phyloP scores from a whole-genome alignment of 129 eudicot genomes.

The Smallanthus sonchifolius region DNA sequence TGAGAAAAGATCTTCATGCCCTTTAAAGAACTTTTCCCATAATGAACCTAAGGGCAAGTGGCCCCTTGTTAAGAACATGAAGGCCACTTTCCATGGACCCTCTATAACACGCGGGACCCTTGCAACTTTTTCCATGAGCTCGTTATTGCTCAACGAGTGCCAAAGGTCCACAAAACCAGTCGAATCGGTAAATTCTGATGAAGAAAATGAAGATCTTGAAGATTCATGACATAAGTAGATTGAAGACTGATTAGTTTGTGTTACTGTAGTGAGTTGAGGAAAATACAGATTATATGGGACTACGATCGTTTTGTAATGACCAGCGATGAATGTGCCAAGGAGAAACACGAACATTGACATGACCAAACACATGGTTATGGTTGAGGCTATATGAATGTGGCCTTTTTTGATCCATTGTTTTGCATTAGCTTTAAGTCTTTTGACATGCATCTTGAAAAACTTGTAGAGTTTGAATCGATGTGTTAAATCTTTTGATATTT shows the following conservation, averaged over 20 bases:
- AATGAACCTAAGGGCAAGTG: constrained; percentile 59
- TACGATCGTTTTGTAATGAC: constrained; percentile 36
- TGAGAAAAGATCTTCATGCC: constrained; percentile 65
- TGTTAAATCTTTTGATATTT: neutral
- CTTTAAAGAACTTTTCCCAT: constrained; percentile 82
- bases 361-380: constrained; percentile 46
- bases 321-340: constrained; percentile 46
- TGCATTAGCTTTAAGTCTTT: neutral
- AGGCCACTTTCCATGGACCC: constrained; percentile 63
- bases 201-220: constrained; percentile 14
- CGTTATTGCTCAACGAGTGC: constrained; percentile 69
- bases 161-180: constrained; percentile 21
- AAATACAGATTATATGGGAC: constrained; percentile 51
- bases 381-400: constrained; percentile 48
- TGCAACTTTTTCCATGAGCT: constrained; percentile 61
- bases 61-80: constrained; percentile 73
- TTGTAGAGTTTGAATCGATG: neutral
- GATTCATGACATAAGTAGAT: constrained; percentile 16
- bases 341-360: constrained; percentile 45
- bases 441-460: constrained; percentile 1
- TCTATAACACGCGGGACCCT: constrained; percentile 45
- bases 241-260: constrained; percentile 24
- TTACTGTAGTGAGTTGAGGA: constrained; percentile 31
- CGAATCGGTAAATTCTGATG: constrained; percentile 14
- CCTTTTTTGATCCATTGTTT: constrained; percentile 23